phyloP scores from a whole-genome alignment of 257 asterid species.

The Solanum peruvianum region DNA sequence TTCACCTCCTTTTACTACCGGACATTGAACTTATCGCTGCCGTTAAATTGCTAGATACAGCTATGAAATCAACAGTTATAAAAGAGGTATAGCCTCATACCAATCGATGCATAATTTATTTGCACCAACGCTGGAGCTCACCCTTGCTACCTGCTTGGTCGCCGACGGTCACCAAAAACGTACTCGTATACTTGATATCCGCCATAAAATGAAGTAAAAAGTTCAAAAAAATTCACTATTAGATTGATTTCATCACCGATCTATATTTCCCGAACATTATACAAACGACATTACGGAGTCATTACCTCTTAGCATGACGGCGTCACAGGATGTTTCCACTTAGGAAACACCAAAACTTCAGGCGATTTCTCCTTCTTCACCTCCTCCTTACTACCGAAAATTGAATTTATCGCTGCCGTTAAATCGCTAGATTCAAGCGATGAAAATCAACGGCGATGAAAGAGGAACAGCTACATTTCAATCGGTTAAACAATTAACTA shows the following conservation, averaged over 20 bases:
- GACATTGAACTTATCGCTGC: slow-evolving; percentile 8
- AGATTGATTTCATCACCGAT: neutral
- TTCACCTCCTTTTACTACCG: neutral
- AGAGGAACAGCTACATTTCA: slow-evolving; percentile 69
- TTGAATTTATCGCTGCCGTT: slow-evolving; percentile 17
- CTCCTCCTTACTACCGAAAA: slow-evolving; percentile 8
- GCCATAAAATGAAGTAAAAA: neutral
- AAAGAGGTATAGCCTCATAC: slow-evolving; percentile 55
- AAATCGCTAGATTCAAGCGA: slow-evolving; percentile 31
- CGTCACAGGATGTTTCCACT: slow-evolving; percentile 24
- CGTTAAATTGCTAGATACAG: slow-evolving; percentile 20
- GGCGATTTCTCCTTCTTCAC: neutral
- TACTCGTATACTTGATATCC: neutral
- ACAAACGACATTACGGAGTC: slow-evolving; percentile 6
- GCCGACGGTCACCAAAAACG: slow-evolving; percentile 14
- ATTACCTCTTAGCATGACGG: slow-evolving; percentile 9
- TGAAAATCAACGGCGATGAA: slow-evolving; percentile 46
- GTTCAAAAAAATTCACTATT: neutral
- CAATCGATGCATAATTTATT: slow-evolving; percentile 43
- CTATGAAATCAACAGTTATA: slow-evolving; percentile 61
- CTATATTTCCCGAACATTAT: neutral
- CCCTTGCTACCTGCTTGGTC: slow-evolving; percentile 40
- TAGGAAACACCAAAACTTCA: neutral
- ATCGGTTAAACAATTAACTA: slow-evolving; percentile 30
- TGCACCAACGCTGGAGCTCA: slow-evolving; percentile 44